Conservation (phyloP, 495 filamentous ascomycete genomes). For the Pyrenula aspistea region DNA sequence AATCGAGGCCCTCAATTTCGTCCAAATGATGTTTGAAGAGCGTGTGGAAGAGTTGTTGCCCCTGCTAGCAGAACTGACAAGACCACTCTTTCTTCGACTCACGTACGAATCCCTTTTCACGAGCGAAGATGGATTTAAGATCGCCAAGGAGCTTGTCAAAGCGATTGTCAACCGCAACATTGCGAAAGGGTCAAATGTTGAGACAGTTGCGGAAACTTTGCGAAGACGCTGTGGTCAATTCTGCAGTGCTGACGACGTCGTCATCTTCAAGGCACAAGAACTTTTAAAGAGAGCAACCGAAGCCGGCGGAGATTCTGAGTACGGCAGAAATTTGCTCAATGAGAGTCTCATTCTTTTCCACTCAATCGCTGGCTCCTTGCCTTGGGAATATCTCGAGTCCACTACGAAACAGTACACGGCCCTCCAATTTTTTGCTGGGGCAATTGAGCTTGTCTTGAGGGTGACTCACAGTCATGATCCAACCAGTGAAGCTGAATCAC, state of each 20-base stretch:
- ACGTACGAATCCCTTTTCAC: constrained; percentile 84
- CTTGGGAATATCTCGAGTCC: constrained; percentile 64
- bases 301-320: constrained; percentile 57
- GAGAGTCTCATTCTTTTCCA: constrained; percentile 83
- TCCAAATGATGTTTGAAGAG: constrained; percentile 86
- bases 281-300: constrained; percentile 78
- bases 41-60: constrained; percentile 75
- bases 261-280: constrained; percentile 97
- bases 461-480: constrained; percentile 75
- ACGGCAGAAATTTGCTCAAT: constrained; percentile 69
- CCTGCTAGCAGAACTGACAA: constrained; percentile 57
- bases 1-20: constrained; percentile 92
- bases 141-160: constrained; percentile 95
- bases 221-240: constrained; percentile 87
- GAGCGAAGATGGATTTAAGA: constrained; percentile 61
- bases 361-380: constrained; percentile 70
- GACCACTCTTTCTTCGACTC: constrained; percentile 55
- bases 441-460: constrained; percentile 75
- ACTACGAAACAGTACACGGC: constrained; percentile 66
- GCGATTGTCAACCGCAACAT: constrained; percentile 97
- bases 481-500: constrained; percentile 67
- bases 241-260: constrained; percentile 90
- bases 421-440: constrained; percentile 85
- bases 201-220: constrained; percentile 89
- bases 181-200: constrained; percentile 86